phyloP scores from a whole-genome alignment of 2,329 filamentous ascomycete species.

The Paraphoma chrysanthemicola region DNA sequence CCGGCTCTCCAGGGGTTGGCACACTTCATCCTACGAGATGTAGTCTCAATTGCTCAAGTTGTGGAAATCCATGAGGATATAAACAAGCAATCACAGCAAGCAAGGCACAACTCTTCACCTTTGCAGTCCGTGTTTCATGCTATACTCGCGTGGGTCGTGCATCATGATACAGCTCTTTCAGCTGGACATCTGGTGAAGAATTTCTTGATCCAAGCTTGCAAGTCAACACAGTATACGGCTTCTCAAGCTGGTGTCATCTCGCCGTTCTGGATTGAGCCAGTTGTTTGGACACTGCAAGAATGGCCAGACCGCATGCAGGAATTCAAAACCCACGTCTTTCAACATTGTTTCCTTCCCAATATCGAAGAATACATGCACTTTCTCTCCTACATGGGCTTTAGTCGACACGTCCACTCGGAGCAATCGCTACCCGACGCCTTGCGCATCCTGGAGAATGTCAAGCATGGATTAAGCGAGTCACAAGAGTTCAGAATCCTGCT shows the following conservation, averaged over 20 bases:
- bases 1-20: conserved; percentile 73
- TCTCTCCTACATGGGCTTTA: conserved; percentile 48
- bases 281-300: conserved; percentile 38
- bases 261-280: conserved; percentile 49
- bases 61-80: conserved; percentile 49
- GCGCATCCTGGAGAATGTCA: conserved; percentile 1
- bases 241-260: conserved; percentile 2
- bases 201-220: conserved; percentile 38
- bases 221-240: conserved; percentile 15
- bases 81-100: conserved; percentile 9
- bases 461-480: conserved; percentile 17
- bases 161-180: conserved; percentile 50
- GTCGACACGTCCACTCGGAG: conserved; percentile 28
- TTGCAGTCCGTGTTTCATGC: conserved; percentile 29
- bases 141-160: conserved; percentile 47
- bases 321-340: conserved; percentile 56
- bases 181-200: conserved; percentile 48
- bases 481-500: conserved; percentile 46
- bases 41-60: conserved; percentile 53
- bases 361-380: conserved; percentile 50
- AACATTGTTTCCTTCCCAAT: conserved; percentile 53
- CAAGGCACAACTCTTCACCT: conserved; percentile 1
- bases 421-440: conserved; percentile 24
- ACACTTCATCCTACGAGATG: conserved; percentile 68
- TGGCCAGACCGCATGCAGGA: conserved; percentile 48